phyloP scores from a whole-genome alignment of 305 asterid species.

The Nicotiana rustica region DNA sequence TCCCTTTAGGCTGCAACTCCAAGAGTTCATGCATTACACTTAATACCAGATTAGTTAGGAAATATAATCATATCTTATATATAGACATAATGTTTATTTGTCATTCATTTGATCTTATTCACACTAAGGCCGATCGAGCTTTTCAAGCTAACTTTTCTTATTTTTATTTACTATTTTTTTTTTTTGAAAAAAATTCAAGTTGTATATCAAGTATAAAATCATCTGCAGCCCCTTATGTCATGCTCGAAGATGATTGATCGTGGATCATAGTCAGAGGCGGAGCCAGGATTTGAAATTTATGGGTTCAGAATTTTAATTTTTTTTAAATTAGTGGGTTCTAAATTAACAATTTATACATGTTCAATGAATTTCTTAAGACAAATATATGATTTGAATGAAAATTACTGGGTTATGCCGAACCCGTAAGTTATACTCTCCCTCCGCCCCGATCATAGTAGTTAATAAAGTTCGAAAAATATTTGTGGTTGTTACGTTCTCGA shows the following conservation, averaged over 20 bases:
- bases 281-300: no score
- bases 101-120: not conserved
- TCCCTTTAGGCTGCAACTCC: not conserved
- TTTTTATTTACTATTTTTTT: not conserved
- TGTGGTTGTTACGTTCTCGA: slow-evolving; percentile 18
- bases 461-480: slow-evolving; percentile 3
- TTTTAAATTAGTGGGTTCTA: no score
- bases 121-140: not conserved
- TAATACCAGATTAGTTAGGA: not conserved
- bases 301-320: no score
- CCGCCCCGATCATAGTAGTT: not conserved
- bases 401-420: no score
- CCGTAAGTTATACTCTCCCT: no score
- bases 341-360: no score
- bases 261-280: no score
- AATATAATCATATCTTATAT: not conserved
- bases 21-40: not conserved
- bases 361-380: no score
- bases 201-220: slow-evolving; percentile 11
- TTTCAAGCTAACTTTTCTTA: not conserved
- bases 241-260: slow-evolving; percentile 7
- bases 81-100: not conserved
- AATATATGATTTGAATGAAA: no score
- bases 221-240: not conserved
- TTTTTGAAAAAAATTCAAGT: not conserved